These are phyloP conservation scores for Aspergillus sp. DNA, from an alignment of 2,329 filamentous ascomycete genomes.

Conservation along the genomic window DNA sequence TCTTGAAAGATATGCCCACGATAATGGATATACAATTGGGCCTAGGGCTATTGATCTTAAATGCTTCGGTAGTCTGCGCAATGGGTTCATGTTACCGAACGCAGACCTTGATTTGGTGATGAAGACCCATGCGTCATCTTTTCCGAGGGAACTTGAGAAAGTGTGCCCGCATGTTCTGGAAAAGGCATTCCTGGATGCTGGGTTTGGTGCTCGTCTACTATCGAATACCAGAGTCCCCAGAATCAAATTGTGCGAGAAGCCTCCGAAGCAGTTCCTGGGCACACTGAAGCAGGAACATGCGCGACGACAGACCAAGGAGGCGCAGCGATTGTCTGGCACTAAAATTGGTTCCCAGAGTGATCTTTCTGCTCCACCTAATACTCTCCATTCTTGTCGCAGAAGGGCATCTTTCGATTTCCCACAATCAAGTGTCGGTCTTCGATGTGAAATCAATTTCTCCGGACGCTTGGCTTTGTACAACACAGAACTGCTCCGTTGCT, in stretches of 20 bases:
- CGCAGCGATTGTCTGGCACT: conserved; percentile 26
- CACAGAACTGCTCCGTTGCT: conserved; percentile 72
- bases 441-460: conserved; percentile 88
- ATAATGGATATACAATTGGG: conserved; percentile 41
- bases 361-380: background rate
- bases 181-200: conserved; percentile 61
- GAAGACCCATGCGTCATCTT: conserved; percentile 17
- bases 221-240: conserved; percentile 76
- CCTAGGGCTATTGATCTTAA: conserved; percentile 56
- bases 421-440: conserved; percentile 65
- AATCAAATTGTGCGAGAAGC: conserved; percentile 73
- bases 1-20: conserved; percentile 45
- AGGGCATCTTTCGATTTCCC: conserved; percentile 66
- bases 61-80: conserved; percentile 74
- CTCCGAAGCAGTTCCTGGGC: conserved; percentile 51
- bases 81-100: conserved; percentile 78
- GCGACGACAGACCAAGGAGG: conserved; percentile 6
- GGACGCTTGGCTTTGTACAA: conserved; percentile 74
- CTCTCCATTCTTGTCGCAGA: background rate
- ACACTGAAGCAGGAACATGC: conserved; percentile 56
- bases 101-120: conserved; percentile 74
- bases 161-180: conserved; percentile 67
- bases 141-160: conserved; percentile 48
- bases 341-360: conserved; percentile 19
- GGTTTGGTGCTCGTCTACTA: conserved; percentile 67